A percentile compares a stretch with the other conserved stretches of the same genome.
phyloP scores from a whole-genome alignment of 176 grass and related monocot species.

The Dendrocalamus sinicus region DNA sequence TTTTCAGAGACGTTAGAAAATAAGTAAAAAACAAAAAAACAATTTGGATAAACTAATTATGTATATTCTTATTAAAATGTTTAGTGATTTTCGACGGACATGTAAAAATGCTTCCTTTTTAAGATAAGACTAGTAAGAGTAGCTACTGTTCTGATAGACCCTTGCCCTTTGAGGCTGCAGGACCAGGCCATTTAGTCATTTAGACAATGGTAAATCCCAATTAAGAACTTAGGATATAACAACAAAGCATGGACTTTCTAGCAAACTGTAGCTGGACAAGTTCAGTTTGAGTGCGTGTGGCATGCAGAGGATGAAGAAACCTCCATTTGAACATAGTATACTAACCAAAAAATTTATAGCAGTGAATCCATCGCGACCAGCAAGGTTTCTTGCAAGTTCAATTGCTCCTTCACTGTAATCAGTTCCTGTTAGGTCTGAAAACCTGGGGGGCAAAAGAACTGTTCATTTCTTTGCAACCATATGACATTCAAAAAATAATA shows the following conservation, averaged over 20 bases:
- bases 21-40: background rate
- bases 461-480: slow-evolving; percentile 19
- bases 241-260: slow-evolving; percentile 1
- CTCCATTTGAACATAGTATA: slow-evolving; percentile 23
- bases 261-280: background rate
- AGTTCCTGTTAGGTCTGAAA: slow-evolving; percentile 87
- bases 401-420: slow-evolving; percentile 98
- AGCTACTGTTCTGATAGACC: slow-evolving; percentile 13
- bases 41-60: background rate
- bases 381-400: slow-evolving; percentile 84
- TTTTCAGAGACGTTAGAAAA: background rate
- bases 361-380: slow-evolving; percentile 72
- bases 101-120: slow-evolving; percentile 10
- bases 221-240: slow-evolving; percentile 21
- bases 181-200: background rate
- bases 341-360: slow-evolving; percentile 82
- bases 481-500: slow-evolving; percentile 13
- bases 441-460: slow-evolving; percentile 49
- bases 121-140: slow-evolving; percentile 14
- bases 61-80: background rate
- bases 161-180: background rate
- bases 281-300: background rate
- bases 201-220: background rate
- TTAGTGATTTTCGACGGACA: background rate
- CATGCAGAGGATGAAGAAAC: background rate